Evolutionary conservation across 228 moss, liverwort and hornwort genomes (phyloP), one percentile per base, ranked within the genome.

Genomic region (Sphagnum fallax): DNA sequence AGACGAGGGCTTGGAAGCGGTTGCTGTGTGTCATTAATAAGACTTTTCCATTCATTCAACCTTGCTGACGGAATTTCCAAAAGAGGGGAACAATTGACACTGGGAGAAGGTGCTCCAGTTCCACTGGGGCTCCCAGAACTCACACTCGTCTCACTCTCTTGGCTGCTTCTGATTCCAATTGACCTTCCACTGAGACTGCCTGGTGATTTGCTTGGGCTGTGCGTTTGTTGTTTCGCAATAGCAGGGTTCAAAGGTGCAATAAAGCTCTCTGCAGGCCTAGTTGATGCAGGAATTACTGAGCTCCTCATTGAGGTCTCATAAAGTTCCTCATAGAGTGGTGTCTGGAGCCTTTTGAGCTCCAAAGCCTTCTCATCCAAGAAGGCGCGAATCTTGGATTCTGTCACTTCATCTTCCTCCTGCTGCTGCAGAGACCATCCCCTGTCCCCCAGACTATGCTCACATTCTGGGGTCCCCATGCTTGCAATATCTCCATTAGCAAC

Each of bases 361-460:
- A 87, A 65, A 5, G 95, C 95, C 83, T 95, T 95, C 72, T 95
- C 92, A 61, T 91, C 95, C 59, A 95, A 68, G 69, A 95, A 95
- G 12, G 92, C 92, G 51, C 89, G 83, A 67, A 95, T 92, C 72
- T 91, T 92, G 60, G 90, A 85, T 79, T 95, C 95, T 0, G 92
- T 92, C 48, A 92, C 89, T 50, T 95, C 95, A 6, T 95, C 95
- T 58, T 95, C 95, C 13, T 92, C 90, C 52, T 92, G 90, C 62
- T 73, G 82, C 53, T 79, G 75, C 61, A 69, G 15, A 51, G 83
- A 74, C 77, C 76, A 72, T 65, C 81, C 62, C 69, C 67, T 52
- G 50, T 58, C 75, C 52, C 72, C 69, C 51, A 69, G 2, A 59
- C 73, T 75, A 61, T 74, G 77, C 18, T 82, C 77, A 62, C 64